A percentile compares a stretch with the other conserved stretches of the same genome.
phyloP scores from a whole-genome alignment of 805 yeast genomes.

The Kluyveromyces dobzhanskii region DNA sequence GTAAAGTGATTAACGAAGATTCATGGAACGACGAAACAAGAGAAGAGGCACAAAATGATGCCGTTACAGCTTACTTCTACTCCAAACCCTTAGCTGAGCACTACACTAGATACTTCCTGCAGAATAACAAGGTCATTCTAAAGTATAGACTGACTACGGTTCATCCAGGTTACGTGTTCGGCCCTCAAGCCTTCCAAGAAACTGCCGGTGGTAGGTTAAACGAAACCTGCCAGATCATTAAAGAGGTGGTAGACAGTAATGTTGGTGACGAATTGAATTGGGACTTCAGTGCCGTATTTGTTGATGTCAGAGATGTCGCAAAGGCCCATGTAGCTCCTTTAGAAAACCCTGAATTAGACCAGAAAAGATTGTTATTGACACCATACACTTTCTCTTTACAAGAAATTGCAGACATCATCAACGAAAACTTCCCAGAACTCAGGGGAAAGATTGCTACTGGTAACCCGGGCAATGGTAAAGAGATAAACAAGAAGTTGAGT shows the following conservation, averaged over 20 bases:
- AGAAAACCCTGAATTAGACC: conserved; percentile 28
- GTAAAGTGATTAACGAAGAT: conserved; percentile 22
- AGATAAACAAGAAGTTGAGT: conserved; percentile 9
- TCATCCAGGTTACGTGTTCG: conserved; percentile 40
- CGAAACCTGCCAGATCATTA: conserved; percentile 30
- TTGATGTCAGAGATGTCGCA: conserved; percentile 59
- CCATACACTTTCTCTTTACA: conserved; percentile 20
- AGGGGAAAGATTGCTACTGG: conserved; percentile 37
- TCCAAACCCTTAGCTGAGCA: conserved; percentile 50
- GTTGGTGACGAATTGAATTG: conserved; percentile 22
- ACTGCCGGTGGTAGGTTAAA: conserved; percentile 29
- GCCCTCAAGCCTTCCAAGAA: conserved; percentile 42
- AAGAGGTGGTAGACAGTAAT: conserved; percentile 25
- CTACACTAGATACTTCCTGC: conserved; percentile 47
- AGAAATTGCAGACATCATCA: conserved; percentile 21
- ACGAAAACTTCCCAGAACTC: conserved; percentile 34
- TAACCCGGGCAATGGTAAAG: conserved; percentile 23
- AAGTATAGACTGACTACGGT: conserved; percentile 34
- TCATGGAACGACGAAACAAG: conserved; percentile 31
- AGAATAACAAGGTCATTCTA: conserved; percentile 30
- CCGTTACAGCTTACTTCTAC: conserved; percentile 31
- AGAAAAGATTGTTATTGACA: conserved; percentile 27
- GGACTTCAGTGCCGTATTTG: conserved; percentile 23
- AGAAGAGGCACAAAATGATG: conserved; percentile 16
- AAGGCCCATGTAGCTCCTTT: conserved; percentile 45